Percentiles rank a stretch among this genome's conserved stretches.
phyloP scores from a whole-genome alignment of 495 filamentous ascomycete species.

The Cercophora samala region DNA sequence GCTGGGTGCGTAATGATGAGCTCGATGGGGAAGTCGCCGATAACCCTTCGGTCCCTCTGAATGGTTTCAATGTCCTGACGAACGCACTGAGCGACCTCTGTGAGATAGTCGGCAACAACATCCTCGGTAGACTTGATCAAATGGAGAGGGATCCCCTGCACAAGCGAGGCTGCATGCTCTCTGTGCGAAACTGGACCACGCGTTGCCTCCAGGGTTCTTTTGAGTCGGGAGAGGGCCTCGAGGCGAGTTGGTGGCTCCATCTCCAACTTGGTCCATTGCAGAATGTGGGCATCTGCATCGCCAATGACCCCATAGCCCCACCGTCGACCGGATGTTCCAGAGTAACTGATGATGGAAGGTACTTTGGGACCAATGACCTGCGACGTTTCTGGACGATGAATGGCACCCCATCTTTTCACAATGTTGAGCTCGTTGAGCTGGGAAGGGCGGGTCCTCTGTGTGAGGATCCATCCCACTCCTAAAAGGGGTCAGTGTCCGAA shows the following conservation, averaged over 20 bases:
- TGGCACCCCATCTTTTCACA: background rate
- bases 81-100: background rate
- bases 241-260: background rate
- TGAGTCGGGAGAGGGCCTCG: background rate
- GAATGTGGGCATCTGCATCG: background rate
- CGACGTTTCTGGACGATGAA: background rate
- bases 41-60: background rate
- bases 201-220: conserved; percentile 2
- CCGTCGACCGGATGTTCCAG: background rate
- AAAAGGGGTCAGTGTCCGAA: background rate
- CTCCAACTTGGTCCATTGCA: conserved; percentile 1
- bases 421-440: conserved; percentile 3
- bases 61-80: background rate
- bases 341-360: background rate
- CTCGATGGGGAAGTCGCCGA: background rate
- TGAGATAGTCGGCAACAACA: background rate
- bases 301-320: background rate
- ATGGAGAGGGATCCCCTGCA: conserved; percentile 3
- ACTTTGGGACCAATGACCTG: background rate
- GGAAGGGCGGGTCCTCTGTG: background rate
- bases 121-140: background rate
- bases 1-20: background rate
- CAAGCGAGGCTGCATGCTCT: background rate
- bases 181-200: background rate
- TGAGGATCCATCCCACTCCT: background rate